phyloP scores from a whole-genome alignment of 2,329 filamentous ascomycete genomes.

The Alternaria metachromatica region DNA sequence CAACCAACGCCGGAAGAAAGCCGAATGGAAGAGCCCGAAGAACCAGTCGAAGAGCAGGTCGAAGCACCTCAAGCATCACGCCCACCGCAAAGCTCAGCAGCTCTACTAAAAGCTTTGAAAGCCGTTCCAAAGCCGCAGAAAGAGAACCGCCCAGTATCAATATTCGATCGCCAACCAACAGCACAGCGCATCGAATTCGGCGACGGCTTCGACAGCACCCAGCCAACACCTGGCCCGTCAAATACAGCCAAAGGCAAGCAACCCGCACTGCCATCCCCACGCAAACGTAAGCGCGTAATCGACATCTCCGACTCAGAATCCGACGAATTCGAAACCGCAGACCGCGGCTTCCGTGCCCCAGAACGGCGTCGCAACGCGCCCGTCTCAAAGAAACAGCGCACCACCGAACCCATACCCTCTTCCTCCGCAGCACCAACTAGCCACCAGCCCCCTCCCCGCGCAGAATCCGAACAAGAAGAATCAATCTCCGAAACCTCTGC shows the following conservation, averaged over 20 bases:
- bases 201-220: slow-evolving; percentile 43
- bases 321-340: slow-evolving; percentile 54
- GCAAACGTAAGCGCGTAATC: slow-evolving; percentile 33
- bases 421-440: slow-evolving; percentile 35
- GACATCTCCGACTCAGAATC: slow-evolving; percentile 42
- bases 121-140: slow-evolving; percentile 31
- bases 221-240: slow-evolving; percentile 31
- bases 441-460: slow-evolving; percentile 31
- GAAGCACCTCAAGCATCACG: slow-evolving; percentile 12
- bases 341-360: slow-evolving; percentile 43
- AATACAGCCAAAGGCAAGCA: slow-evolving; percentile 36
- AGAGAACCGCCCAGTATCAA: slow-evolving; percentile 43
- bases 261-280: slow-evolving; percentile 31
- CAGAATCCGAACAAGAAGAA: slow-evolving; percentile 23
- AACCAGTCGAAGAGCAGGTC: slow-evolving; percentile 15
- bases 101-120: slow-evolving; percentile 28
- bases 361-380: slow-evolving; percentile 47
- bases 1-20: neutral
- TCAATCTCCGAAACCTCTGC: slow-evolving; percentile 30
- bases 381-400: slow-evolving; percentile 35
- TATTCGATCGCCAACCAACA: slow-evolving; percentile 51
- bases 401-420: slow-evolving; percentile 13
- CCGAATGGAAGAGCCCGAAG: slow-evolving; percentile 9
- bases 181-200: slow-evolving; percentile 50
- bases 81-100: slow-evolving; percentile 33